Evolutionary conservation across 2,329 filamentous ascomycete genomes (phyloP).

Genomic region (Aquanectria penicillioides): DNA sequence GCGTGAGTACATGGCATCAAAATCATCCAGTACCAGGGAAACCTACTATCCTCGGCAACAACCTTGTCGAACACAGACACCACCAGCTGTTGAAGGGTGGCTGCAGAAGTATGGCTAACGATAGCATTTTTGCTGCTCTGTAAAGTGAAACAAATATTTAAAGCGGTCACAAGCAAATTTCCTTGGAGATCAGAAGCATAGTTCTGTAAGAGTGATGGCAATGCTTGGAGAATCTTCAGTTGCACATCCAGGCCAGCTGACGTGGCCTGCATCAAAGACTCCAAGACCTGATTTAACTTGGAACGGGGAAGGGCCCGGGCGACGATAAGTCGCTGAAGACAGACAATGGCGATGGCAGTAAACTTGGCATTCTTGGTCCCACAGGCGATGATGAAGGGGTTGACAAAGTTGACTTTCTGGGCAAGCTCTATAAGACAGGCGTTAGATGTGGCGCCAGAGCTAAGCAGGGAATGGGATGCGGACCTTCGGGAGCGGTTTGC

Average conservation of each 20-base stretch:
- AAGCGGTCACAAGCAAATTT: conserved; percentile 79
- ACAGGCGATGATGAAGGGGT: conserved; percentile 94
- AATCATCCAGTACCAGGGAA: not conserved
- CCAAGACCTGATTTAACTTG: conserved; percentile 85
- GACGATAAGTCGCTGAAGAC: conserved; percentile 88
- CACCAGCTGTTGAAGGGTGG: conserved; percentile 94
- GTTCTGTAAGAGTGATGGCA: conserved; percentile 90
- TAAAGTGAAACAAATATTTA: conserved; percentile 92
- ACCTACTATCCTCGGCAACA: conserved; percentile 79
- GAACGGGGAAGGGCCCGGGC: conserved; percentile 81
- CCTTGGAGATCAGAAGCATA: conserved; percentile 85
- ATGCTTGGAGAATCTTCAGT: conserved; percentile 91
- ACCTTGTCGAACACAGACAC: conserved; percentile 95
- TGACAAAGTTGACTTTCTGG: conserved; percentile 83
- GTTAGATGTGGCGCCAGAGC: conserved; percentile 30
- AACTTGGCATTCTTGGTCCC: conserved; percentile 90
- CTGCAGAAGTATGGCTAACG: conserved; percentile 94
- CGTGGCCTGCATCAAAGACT: conserved; percentile 86
- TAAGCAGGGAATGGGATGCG: conserved; percentile 25
- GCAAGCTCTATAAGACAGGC: conserved; percentile 73
- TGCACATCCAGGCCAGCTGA: conserved; percentile 88
- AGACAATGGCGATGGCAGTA: conserved; percentile 86
- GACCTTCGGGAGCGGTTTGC: conserved; percentile 52
- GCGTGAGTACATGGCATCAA: conserved; percentile 26
- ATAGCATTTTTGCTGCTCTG: conserved; percentile 93